Evolutionary conservation across 495 filamentous ascomycete species (phyloP), one percentile per base, ranked within the genome.

Genomic region (Aspergillus sclerotioniger): DNA sequence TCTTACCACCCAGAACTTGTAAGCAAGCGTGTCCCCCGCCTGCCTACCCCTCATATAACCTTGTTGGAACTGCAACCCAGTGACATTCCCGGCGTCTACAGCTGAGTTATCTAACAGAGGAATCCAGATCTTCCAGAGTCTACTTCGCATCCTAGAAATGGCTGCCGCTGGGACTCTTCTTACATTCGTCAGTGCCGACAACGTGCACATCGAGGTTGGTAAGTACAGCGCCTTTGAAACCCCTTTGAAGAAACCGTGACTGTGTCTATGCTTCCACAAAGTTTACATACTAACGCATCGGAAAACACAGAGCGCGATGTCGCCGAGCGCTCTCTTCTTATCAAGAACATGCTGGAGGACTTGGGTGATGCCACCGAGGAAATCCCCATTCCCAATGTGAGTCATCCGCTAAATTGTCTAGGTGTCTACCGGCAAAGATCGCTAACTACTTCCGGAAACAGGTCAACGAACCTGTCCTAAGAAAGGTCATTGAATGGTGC

Each of bases 281-380:
- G 43, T 44, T 12, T 29, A 33, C 39, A 13, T 8, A 39, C 51
- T 59, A 58, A 67, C 57, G 25, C 32, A 12, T 47, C 15, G 53
- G 6, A 31, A 56, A 37, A 6, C 10, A 41, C 62, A 91, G 93
- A 95, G 53, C 90, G 90, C 59, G 77, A 82, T 28, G 88, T 96
- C 51, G 92, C 90, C 48, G 91, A 96, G 78, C 90, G 92, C 49
- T 96, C 91, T 7, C 82, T 97, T 54, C 82, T 98, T 19, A 93
- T 98, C 82, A 96, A 96, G 83, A 94, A 97, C 80, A 85, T 98
- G 87, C 82, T 98, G 43, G 94, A 96, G 66, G 94, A 98, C 73
- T 77, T 97, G 32, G 91, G 90, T 56, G 80, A 81, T n/a, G 74
- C 86, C 47, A 78, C 71, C 8, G 83, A 90, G 61, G 76, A 80